Base-by-base conservation (phyloP, 345 rosid genomes). In the Melaleuca quinquenervia region DNA sequence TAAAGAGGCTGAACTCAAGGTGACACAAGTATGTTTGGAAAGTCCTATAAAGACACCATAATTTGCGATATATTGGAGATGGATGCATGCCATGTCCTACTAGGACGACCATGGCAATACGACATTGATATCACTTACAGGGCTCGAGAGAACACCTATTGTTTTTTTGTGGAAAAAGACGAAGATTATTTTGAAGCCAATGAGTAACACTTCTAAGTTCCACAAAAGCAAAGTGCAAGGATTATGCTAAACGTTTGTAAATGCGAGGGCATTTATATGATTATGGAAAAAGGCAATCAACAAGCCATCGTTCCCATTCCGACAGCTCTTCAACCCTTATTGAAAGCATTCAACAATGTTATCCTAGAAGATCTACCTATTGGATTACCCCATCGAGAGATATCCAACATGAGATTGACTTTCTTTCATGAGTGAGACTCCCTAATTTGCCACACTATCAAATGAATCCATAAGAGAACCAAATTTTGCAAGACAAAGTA, bases 401-500 rank as follows among this genome's bases (percentile, higher is more conserved):
- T 51, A 82, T 86, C 13, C 60, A 82, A 51, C 84, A 45, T 78
- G 53, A 48, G 7, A 60, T 86, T 70, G 75, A 83, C 32, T 41
- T 83, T 10, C 22, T 83, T 56, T 83, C 82, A 7, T 45, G 85
- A 45, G 85, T 54, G 0, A 70, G 85, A 49, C 49, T 86, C 36
- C 88, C 88, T 18, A 86, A 86, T 54, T 21, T 83, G 27, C 27
- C 83, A 1, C 85, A 83, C 56, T 87, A 87, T 52, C 10, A n/a
- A 7, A 87, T 84, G 88, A 87, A 84, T 6, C 82, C 84, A 9
- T 20, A 76, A 21, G 84, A 87, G 56, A 52, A 55, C 50, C 20
- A 52, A 21, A 84, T 70, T 6, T 44, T 87, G 8, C 9, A 21
- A 56, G 83, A 45, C 14, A 18, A 74, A n/a, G 83, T 87, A 3